Evolutionary conservation across 2,329 filamentous ascomycete genomes (phyloP), one percentile per base, ranked within the genome.

Genomic region (Ustulina deusta): DNA sequence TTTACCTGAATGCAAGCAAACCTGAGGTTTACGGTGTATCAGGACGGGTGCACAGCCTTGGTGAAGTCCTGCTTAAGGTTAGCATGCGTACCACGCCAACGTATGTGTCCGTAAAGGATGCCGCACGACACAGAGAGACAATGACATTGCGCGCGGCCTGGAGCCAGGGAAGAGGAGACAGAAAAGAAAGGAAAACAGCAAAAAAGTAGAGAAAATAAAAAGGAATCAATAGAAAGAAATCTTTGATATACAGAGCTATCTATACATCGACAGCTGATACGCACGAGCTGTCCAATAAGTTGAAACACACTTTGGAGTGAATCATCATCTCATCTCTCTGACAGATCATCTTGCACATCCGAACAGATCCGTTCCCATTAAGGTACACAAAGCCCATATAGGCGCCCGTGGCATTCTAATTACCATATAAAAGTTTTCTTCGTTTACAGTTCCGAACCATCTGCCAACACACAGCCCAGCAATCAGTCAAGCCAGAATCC

Each of bases 281-380:
- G n/a, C 61, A 57, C 13, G 42, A 51, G 25, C 20, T 49, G 34
- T 36, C 25, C 49, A 51, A 48, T 54, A 55, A 56, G 22, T 56
- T 66, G 62, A 62, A 66, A 69, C 66, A 58, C 32, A 38, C 54
- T 25, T 36, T 22, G 54, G 46, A 46, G 17, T 25, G 51, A 59
- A 52, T 65, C 57, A 56, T 27, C 49, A 40, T 68, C 44, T 54
- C 15, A 65, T 57, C 56, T 68, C 20, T 34, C 57, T 48, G 42
- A 65, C 44, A 48, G 42, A 61, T 65, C 56, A n/a, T 11, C 61
- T 29, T 42, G 65, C 61, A 61, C 32, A 61, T 65, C 61, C 65
- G 54, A 67, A 22, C 25, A 44, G 49, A 65, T 68, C 61, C 52
- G 46, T 48, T 48, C 27, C 48, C 44, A 58, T 42, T 36, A 44